These are phyloP conservation scores for Neurospora sp. DNA, from an alignment of 2,329 filamentous ascomycete genomes.

Conservation along the genomic window DNA sequence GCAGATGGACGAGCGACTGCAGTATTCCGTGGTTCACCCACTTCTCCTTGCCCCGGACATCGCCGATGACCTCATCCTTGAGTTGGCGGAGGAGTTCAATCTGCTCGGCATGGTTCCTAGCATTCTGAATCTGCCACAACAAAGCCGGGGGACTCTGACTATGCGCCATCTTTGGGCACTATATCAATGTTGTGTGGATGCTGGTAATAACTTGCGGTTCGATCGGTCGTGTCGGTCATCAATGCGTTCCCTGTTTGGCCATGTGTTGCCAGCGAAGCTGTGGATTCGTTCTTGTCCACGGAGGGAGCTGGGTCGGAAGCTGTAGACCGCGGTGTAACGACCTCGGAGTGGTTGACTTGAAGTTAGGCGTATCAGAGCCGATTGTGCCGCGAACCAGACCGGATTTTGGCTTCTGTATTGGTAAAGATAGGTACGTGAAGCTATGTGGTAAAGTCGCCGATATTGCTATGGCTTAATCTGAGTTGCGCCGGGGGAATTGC, in stretches of 20 bases:
- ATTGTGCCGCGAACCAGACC: neutral
- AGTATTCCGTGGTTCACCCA: conserved; percentile 64
- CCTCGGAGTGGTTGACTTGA: neutral
- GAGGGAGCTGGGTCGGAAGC: neutral
- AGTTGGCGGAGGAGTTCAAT: conserved; percentile 56
- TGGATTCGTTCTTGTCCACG: neutral
- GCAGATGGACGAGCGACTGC: conserved; percentile 41
- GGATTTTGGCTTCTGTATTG: neutral
- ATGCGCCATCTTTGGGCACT: conserved; percentile 38
- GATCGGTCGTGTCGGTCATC: neutral
- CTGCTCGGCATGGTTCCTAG: conserved; percentile 41
- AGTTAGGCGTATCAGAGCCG: neutral
- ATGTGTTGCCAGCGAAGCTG: neutral
- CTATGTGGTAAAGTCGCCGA: neutral
- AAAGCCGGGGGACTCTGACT: conserved; percentile 38
- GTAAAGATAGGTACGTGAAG: neutral
- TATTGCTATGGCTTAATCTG: neutral
- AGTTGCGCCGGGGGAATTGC: neutral
- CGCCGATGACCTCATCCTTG: conserved; percentile 85
- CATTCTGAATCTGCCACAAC: conserved; percentile 45
- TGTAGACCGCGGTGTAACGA: neutral
- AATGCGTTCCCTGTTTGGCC: neutral
- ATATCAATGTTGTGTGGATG: neutral
- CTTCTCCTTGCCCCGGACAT: conserved; percentile 74
- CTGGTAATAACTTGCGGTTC: neutral